Evolutionary conservation across 257 asterid genomes (phyloP).

Genomic region (Scutellaria baicalensis): DNA sequence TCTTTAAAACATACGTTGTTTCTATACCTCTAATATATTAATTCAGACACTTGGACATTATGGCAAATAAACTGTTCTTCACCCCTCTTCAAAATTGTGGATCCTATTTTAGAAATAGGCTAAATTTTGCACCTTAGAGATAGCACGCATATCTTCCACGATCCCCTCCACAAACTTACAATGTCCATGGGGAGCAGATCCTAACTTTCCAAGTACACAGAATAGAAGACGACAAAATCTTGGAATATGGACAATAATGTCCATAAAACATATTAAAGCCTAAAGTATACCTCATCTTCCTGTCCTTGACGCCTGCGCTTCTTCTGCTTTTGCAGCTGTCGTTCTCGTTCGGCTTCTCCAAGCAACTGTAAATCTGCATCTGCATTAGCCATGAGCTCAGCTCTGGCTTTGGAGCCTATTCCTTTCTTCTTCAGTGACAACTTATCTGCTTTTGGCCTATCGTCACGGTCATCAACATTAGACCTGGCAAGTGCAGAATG

Average conservation of each 20-base stretch:
- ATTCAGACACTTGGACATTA: not conserved
- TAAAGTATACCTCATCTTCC: slow-evolving; percentile 70
- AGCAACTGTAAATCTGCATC: slow-evolving; percentile 87
- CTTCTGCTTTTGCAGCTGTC: slow-evolving; percentile 78
- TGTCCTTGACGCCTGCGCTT: slow-evolving; percentile 89
- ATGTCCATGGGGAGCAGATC: not conserved
- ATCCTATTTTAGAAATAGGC: not conserved
- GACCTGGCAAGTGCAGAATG: slow-evolving; percentile 41
- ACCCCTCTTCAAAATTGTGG: not conserved
- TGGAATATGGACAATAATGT: not conserved
- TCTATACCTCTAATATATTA: not conserved
- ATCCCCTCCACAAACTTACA: not conserved
- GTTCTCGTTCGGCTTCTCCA: slow-evolving; percentile 76
- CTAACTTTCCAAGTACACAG: not conserved
- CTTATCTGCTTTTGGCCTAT: slow-evolving; percentile 58
- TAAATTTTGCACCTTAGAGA: not conserved
- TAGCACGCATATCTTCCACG: not conserved
- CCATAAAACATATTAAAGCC: not conserved
- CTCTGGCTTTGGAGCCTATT: slow-evolving; percentile 87
- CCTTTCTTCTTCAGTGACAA: slow-evolving; percentile 80
- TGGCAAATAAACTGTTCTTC: not conserved
- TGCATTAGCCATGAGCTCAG: slow-evolving; percentile 75
- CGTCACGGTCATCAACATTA: slow-evolving; percentile 38
- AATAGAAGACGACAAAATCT: not conserved
- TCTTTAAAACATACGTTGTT: not conserved